Conservation (phyloP, 2,329 filamentous ascomycete genomes). For the Fusarium nurragi region DNA sequence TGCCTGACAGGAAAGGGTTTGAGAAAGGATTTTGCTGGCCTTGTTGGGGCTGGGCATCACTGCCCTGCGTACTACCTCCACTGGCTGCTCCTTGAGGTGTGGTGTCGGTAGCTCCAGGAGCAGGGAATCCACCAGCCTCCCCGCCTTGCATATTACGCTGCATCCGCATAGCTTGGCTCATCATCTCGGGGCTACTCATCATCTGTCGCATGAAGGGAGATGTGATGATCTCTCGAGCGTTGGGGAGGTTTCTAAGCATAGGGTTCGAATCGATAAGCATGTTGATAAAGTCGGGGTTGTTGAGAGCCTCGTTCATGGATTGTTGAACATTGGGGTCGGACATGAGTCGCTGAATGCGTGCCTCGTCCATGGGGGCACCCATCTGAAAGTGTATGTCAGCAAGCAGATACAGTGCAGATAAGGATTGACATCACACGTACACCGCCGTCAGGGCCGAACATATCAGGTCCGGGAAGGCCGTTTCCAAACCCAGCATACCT, state of each 20-base stretch:
- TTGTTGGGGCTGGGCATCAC: conserved; percentile 40
- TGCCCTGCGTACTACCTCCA: conserved; percentile 46
- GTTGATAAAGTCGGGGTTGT: conserved; percentile 93
- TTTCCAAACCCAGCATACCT: conserved; percentile 88
- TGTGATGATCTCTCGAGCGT: conserved; percentile 84
- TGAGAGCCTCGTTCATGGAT: conserved; percentile 92
- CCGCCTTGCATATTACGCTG: conserved; percentile 73
- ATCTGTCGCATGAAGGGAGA: conserved; percentile 90
- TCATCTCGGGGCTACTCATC: conserved; percentile 89
- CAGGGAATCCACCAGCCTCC: conserved; percentile 75
- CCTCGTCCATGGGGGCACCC: conserved; percentile 84
- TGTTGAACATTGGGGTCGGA: conserved; percentile 87
- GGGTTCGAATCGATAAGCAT: conserved; percentile 95
- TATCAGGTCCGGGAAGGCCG: conserved; percentile 83
- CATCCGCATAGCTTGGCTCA: conserved; percentile 85
- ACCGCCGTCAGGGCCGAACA: conserved; percentile 94
- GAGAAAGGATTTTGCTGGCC: conserved; percentile 58
- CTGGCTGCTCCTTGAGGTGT: conserved; percentile 67
- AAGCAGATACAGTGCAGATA: not conserved
- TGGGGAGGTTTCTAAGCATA: conserved; percentile 76
- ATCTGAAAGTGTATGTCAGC: conserved; percentile 66
- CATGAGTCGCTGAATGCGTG: conserved; percentile 85
- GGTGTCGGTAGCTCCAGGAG: conserved; percentile 89
- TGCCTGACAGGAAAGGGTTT: conserved; percentile 45
- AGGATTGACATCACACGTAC: conserved; percentile 64